These are phyloP conservation scores for Talaromyces verruculosus DNA, from an alignment of 2,329 filamentous ascomycete genomes.

Conservation along the genomic window DNA sequence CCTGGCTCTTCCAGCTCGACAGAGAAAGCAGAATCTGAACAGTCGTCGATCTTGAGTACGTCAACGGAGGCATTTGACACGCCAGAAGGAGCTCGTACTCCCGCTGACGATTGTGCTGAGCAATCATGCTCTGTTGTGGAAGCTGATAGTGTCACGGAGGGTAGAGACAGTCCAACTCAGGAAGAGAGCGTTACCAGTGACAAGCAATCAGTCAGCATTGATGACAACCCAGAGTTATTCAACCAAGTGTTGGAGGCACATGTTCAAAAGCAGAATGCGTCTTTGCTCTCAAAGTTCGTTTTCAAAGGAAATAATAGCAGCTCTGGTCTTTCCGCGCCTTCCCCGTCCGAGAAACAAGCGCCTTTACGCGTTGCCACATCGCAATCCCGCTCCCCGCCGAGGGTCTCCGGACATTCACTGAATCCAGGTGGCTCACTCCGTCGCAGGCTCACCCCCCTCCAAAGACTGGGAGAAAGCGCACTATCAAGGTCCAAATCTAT, in stretches of 20 bases:
- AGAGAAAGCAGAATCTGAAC: constrained; percentile 9
- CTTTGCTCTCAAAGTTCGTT: constrained; percentile 37
- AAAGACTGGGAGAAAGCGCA: constrained; percentile 43
- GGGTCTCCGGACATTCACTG: constrained; percentile 5
- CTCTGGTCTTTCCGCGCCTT: neutral
- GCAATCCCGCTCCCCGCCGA: neutral
- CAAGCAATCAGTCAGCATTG: constrained; percentile 20
- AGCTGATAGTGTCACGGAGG: neutral
- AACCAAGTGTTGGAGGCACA: constrained; percentile 39
- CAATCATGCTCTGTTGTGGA: neutral
- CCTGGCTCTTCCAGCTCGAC: constrained; percentile 11
- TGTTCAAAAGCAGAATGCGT: constrained; percentile 38
- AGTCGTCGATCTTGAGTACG: neutral
- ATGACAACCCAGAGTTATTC: constrained; percentile 30
- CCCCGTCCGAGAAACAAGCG: neutral
- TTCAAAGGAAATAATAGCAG: constrained; percentile 29
- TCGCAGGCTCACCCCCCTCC: constrained; percentile 40
- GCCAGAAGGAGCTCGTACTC: constrained; percentile 5
- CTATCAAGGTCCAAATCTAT: constrained; percentile 41
- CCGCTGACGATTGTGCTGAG: constrained; percentile 1
- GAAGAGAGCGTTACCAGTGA: neutral
- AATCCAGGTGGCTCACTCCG: constrained; percentile 22
- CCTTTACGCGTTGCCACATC: neutral
- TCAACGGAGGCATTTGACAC: constrained; percentile 8
- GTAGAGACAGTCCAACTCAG: neutral